Percentiles rank a stretch among this genome's conserved stretches.
Evolutionary conservation across 495 filamentous ascomycete species (phyloP).

Genomic region (Emericellopsis terricola): DNA sequence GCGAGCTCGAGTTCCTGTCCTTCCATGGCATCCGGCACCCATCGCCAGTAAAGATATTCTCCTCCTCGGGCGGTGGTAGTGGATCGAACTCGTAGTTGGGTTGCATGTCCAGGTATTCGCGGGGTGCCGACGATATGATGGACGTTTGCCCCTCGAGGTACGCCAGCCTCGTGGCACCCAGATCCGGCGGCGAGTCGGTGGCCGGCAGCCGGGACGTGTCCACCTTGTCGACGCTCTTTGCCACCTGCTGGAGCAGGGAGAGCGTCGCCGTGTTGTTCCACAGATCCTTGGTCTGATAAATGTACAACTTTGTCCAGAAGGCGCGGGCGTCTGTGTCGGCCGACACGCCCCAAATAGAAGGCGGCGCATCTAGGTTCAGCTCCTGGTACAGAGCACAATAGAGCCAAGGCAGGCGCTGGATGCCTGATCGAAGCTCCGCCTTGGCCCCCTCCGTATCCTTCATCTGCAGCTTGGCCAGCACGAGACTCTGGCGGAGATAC

Average conservation of each 20-base stretch:
- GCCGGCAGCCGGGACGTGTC: slow-evolving; percentile 30
- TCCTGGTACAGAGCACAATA: slow-evolving; percentile 60
- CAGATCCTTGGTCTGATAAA: slow-evolving; percentile 62
- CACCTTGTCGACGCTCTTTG: slow-evolving; percentile 27
- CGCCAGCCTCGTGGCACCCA: slow-evolving; percentile 59
- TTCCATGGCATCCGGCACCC: slow-evolving; percentile 16
- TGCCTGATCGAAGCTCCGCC: slow-evolving; percentile 40
- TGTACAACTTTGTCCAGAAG: slow-evolving; percentile 63
- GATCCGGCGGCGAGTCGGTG: slow-evolving; percentile 7
- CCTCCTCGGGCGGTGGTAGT: slow-evolving; percentile 34
- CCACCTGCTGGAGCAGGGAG: slow-evolving; percentile 54
- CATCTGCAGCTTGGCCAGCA: slow-evolving; percentile 54
- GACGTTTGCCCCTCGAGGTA: slow-evolving; percentile 54
- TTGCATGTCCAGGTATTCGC: slow-evolving; percentile 23
- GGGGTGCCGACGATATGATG: slow-evolving; percentile 42
- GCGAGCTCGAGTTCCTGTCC: too few species aligned
- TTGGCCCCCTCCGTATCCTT: slow-evolving; percentile 45
- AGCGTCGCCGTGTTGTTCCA: slow-evolving; percentile 72
- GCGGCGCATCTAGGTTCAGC: slow-evolving; percentile 54
- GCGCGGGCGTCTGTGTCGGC: slow-evolving; percentile 44
- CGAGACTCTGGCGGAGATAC: slow-evolving; percentile 54
- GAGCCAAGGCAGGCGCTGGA: slow-evolving; percentile 65
- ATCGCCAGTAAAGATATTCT: slow-evolving; percentile 28
- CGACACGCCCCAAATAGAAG: slow-evolving; percentile 57
- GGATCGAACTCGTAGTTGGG: slow-evolving; percentile 51